Percentiles rank a stretch among this genome's conserved stretches.
These are phyloP conservation scores for Pythium biforme DNA, from an alignment of 352 stramenopile genomes.

Conservation along the genomic window DNA sequence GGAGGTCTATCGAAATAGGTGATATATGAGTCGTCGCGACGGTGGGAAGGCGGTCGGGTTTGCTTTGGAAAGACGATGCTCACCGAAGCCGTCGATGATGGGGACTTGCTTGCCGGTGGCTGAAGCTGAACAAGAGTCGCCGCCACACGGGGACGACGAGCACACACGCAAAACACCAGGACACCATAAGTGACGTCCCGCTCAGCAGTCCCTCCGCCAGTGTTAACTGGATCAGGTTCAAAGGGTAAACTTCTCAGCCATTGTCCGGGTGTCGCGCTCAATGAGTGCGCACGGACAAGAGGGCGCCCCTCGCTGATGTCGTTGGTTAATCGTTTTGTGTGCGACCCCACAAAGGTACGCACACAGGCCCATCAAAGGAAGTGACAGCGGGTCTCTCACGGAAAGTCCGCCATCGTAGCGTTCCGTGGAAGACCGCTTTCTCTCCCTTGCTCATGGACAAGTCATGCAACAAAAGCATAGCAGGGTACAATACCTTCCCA, in stretches of 20 bases:
- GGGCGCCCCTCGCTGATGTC: slow-evolving; percentile 54
- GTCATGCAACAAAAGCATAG: neutral
- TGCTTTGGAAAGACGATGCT: neutral
- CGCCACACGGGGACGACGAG: neutral
- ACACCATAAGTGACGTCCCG: slow-evolving; percentile 29
- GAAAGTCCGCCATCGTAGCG: slow-evolving; percentile 3
- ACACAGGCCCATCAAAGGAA: neutral
- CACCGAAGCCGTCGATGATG: slow-evolving; percentile 6
- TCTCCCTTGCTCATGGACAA: neutral
- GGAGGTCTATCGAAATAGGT: slow-evolving; percentile 15
- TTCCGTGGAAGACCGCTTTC: neutral
- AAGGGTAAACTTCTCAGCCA: slow-evolving; percentile 64
- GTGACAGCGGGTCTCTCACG: neutral
- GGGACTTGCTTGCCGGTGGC: neutral
- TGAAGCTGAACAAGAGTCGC: neutral
- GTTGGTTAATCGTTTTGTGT: slow-evolving; percentile 26
- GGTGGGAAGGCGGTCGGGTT: neutral
- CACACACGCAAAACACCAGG: slow-evolving; percentile 22
- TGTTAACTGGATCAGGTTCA: slow-evolving; percentile 66
- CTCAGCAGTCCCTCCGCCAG: slow-evolving; percentile 60
- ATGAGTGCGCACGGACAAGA: slow-evolving; percentile 23
- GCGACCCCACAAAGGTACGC: neutral
- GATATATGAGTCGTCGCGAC: neutral
- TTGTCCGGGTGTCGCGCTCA: slow-evolving; percentile 20
- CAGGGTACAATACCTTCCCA: slow-evolving; percentile 17